Evolutionary conservation across 164 flowering plant species (phyloP), one percentile per base, ranked within the genome.

Genomic region (Macadamia tetraphylla): DNA sequence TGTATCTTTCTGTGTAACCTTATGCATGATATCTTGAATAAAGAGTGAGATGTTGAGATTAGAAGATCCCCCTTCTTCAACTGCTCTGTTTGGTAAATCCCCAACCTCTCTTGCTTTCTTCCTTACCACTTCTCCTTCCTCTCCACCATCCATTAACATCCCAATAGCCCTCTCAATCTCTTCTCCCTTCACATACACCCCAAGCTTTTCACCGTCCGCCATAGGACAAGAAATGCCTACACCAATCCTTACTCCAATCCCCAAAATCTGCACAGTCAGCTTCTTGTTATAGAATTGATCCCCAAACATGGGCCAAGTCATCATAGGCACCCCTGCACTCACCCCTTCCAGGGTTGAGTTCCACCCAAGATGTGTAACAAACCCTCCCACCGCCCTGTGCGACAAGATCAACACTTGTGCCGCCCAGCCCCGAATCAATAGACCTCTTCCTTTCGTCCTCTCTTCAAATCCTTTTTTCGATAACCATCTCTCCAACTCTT

Each of bases 321-420:
- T 62, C 87, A 85, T 75, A 3, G 91, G 91, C 58, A 87, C 73
- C 0, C 88, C 87, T 0, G 82, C 66, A 31, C 75, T 66, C 0
- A 81, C 58, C 3, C 80, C 86, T 74, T 89, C 94, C 15, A 82
- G 42, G 0, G 87, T 76, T 1, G 91, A 88, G 73, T 88, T 88
- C 94, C 94, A 88, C 0, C 90, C 87, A 30, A 85, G 84, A 58
- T 86, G 94, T 1, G 87, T 88, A 57, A 88, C 58, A 65, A 88
- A 85, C 40, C 85, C 90, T 62, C 87, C 80, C 0, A 81, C 63
- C 0, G 90, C 67, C 0, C 71, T 76, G 71, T 86, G 90, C 0
- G 88, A 77, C 49, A 88, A 67, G 7, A 87, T 84, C 30, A 84
- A 66, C 10, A 84, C 74, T 58, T 88, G 91, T 0, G 91, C 91